Evolutionary conservation across 306 rosid species (phyloP).

Genomic region (Vicia villosa): DNA sequence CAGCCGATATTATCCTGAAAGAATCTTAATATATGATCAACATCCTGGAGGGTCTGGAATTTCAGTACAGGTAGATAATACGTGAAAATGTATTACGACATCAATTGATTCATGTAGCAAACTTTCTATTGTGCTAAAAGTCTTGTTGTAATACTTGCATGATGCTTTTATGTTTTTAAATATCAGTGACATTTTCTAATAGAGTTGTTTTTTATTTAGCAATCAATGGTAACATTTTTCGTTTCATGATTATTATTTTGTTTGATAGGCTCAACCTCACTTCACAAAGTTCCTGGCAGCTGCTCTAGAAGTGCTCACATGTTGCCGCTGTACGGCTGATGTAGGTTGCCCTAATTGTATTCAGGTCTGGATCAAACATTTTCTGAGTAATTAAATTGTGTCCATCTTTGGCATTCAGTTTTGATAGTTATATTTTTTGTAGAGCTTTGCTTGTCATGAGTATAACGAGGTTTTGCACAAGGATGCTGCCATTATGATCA

Average conservation of each 20-base stretch:
- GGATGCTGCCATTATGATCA: constrained; percentile 80
- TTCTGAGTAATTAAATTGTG: background rate
- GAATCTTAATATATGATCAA: constrained; percentile 84
- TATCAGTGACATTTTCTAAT: constrained; percentile 10
- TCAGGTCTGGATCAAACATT: constrained; percentile 55
- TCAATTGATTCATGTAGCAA: background rate
- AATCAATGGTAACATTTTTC: background rate
- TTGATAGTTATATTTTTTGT: constrained; percentile 36
- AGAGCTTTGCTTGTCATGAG: constrained; percentile 79
- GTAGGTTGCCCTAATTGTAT: constrained; percentile 86
- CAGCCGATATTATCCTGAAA: constrained; percentile 72
- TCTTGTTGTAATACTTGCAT: background rate
- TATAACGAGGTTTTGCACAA: constrained; percentile 86
- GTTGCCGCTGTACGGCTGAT: constrained; percentile 64
- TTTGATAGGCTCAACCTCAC: constrained; percentile 68
- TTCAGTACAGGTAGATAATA: constrained; percentile 64
- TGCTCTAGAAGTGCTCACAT: constrained; percentile 79
- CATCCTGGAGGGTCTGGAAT: constrained; percentile 87
- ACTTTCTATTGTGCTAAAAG: background rate
- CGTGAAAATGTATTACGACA: background rate
- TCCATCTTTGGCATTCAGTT: background rate
- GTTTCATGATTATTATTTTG: constrained; percentile 4
- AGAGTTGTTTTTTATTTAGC: constrained; percentile 24
- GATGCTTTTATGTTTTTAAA: constrained; percentile 13
- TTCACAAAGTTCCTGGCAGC: constrained; percentile 70